Base-by-base conservation (phyloP, 257 asterid species). In the Nyctanthes arbortristis region DNA sequence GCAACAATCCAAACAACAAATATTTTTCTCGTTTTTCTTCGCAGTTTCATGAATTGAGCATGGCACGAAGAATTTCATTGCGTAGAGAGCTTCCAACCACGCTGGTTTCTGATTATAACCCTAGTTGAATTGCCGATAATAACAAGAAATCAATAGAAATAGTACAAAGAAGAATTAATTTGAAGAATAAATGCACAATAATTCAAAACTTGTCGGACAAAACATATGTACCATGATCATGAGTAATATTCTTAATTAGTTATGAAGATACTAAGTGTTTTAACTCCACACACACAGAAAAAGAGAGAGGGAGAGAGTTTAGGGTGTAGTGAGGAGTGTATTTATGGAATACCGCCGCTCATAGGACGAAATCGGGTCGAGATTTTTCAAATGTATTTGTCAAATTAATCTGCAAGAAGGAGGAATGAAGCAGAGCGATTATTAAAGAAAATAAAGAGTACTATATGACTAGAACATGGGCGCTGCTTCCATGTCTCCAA, bases 391-490 rank as follows among this genome's bases (percentile, higher is more conserved):
- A n/a, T 78, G 75, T 71, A 29, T n/a, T n/a, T n/a, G 33, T 58
- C 18, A 30, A n/a, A 22, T 12, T n/a, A 1, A n/a, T 12, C 27
- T 22, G 24, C 12, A 20, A 16, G 63, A 49, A 24, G 39, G 70
- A 47, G 58, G 65, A n/a, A 59, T 35, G 18, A 22, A 2, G 22
- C 0, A 8, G 39, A 10, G 14, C 12, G 6, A 54, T 18, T 18
- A n/a, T 18, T 0, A 1, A 20, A 52, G 8, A 68, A 68, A 68
- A 56, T 3, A 39, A 40, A 24, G 35, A 67, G 55, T n/a, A n/a
- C n/a, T n/a, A n/a, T n/a, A n/a, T n/a, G n/a, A n/a, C n/a, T n/a
- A 84, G 96, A 88, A 88, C 96, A 89, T 91, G 97, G 96, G 91
- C 74, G 70, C 84, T 83, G 92, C 81, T 80, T 79, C 88, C 91